These are phyloP conservation scores for Anthostomella pinea DNA, from an alignment of 2,329 filamentous ascomycete genomes.

Conservation along the genomic window DNA sequence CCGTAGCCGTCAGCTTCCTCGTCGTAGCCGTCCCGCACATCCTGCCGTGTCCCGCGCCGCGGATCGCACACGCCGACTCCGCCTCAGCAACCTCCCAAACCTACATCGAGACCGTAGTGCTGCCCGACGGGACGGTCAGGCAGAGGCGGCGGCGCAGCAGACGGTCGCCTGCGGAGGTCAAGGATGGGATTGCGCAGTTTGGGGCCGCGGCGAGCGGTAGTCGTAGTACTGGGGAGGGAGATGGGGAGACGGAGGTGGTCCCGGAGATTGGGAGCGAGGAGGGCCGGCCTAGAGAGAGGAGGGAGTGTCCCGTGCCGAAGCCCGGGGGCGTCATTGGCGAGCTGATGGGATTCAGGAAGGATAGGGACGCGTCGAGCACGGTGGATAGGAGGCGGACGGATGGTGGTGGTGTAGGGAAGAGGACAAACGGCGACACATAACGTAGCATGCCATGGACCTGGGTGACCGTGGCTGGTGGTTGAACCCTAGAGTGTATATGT, in stretches of 20 bases:
- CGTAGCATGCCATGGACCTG: too few relatives aligned
- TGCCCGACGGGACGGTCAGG: too few relatives aligned
- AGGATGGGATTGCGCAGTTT: constrained; percentile 50
- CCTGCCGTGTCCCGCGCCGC: constrained; percentile 84
- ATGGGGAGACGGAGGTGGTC: constrained; percentile 16
- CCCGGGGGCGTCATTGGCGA: constrained; percentile 75
- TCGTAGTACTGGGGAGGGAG: neutral
- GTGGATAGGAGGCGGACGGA: too few relatives aligned
- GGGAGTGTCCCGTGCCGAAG: constrained; percentile 92
- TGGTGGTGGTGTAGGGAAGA: too few relatives aligned
- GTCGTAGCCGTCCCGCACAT: constrained; percentile 89
- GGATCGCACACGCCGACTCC: constrained; percentile 72
- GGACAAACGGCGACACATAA: too few relatives aligned
- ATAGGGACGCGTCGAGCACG: too few relatives aligned
- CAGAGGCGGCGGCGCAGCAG: too few relatives aligned
- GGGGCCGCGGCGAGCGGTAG: constrained; percentile 15
- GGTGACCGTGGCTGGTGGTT: too few relatives aligned
- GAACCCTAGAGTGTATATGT: neutral
- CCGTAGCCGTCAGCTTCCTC: constrained; percentile 82
- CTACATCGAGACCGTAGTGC: too few relatives aligned
- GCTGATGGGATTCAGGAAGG: constrained; percentile 65
- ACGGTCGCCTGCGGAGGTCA: constrained; percentile 37
- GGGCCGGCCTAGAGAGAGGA: constrained; percentile 41
- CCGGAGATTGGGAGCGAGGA: constrained; percentile 9
- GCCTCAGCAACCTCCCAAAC: constrained; percentile 33